Base-by-base conservation (phyloP, 2,329 filamentous ascomycete species). In the Diaporthe citrichinensis region DNA sequence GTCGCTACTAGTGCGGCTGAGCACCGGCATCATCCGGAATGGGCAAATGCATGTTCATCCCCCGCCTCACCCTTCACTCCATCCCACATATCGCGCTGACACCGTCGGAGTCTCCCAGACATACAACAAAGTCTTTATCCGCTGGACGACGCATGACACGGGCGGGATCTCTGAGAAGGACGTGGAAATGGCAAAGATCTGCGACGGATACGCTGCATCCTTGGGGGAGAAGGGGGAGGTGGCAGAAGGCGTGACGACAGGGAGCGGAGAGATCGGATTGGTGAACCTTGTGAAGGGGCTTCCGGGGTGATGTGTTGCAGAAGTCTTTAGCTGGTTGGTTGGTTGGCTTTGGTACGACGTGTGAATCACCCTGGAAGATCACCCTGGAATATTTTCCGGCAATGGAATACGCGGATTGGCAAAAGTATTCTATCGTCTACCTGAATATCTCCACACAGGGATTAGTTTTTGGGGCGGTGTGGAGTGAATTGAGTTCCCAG, bases 31-130 rank as follows among this genome's bases (percentile, higher is more conserved):
- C 46, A 51, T 17, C 46, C 46, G 15, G 46, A 51, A 51, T 51
- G 46, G 46, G 46, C 46, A 51, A 51, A 51, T 51, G 46, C 46
- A 51, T 51, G 46, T 51, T 51, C 46, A 51, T 51, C 46, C 46
- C 46, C 23, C 23, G 46, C 44, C 44, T 12, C 44, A 12, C 46
- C 8, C 46, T 51, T 51, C 46, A 51, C 46, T 51, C 46, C 46
- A 51, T 51, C 23, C 23, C 8, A 12, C 2, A 51, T 25, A 17
- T 51, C 20, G 46, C 46, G 46, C 46, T 51, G 46, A 51, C 46
- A 51, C 23, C 46, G 46, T 23, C 3, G 20, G 46, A 17, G 17
- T 8, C 46, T n/a, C 23, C 46, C 46, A 51, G 46, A 12, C 46
- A 51, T 51, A 51, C 46, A 51, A 51, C 46, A 51, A 51, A 51